Base-by-base conservation (phyloP, 805 yeast genomes). In the Suhomyces tanzawaensis region DNA sequence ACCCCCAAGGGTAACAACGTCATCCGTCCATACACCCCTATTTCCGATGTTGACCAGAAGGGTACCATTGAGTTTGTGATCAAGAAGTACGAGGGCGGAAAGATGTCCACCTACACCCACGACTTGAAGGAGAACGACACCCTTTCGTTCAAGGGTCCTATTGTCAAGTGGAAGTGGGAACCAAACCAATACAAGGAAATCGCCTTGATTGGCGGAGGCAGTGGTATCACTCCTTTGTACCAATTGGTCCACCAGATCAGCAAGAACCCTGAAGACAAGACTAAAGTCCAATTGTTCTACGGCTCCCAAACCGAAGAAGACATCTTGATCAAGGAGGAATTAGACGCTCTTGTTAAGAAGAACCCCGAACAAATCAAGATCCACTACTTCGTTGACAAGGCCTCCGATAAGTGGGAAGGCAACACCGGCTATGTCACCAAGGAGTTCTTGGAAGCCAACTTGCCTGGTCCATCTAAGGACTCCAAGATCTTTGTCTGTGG, bases 171-270 rank as follows among this genome's bases (percentile, higher is more conserved):
- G 86, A 79, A 83, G 60, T 87, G 95, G 88, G 76, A 76, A 53
- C 84, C 91, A 51, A 91, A 93, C 74, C 78, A 81, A 60, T 91
- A 77, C 72, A 78, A 85, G 55, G 71, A 79, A 48, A 79, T 93
- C 60, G 79, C 83, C 41, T 76, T 93, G 60, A 72, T 93, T 51
- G 98, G 96, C 54, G 99, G 95, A 57, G 99, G 99, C 59, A 76
- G 95, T 36, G 98, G 98, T 67, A 90, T 93, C 63, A 87, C 97
- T 33, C 99, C 99, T 43, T 74, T 93, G 66, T 90, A 76, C 74
- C 99, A 93, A 73, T 68, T 93, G 62, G 63, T 87, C 46, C 83
- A 79, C 55, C 81, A 79, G 60, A 77, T 91, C 59, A 74, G 85
- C 56, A 72, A 74, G 59, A 79, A 90, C 74, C 90, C 95, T 40